These are phyloP conservation scores for Aspergillus sp. DNA, from an alignment of 2,329 filamentous ascomycete genomes.

Conservation along the genomic window DNA sequence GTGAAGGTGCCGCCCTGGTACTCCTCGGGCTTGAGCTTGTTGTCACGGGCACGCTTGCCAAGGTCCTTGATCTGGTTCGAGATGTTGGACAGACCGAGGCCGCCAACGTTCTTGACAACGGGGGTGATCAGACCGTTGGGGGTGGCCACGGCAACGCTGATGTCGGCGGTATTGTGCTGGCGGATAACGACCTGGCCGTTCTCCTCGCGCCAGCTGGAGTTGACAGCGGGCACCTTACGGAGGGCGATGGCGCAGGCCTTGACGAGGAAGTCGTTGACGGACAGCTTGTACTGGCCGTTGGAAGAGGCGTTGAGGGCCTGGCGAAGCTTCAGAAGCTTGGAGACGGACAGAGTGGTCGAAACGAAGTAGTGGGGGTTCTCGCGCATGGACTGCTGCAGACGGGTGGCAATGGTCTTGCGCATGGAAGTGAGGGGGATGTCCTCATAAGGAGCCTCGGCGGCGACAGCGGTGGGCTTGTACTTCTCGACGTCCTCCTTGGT, in stretches of 20 bases:
- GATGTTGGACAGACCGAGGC: slow-evolving; percentile 83
- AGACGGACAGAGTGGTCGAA: slow-evolving; percentile 83
- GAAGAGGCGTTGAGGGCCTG: slow-evolving; percentile 84
- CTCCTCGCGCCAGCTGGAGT: slow-evolving; percentile 85
- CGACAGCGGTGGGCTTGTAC: slow-evolving; percentile 58
- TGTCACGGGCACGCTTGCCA: slow-evolving; percentile 90
- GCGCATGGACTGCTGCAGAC: slow-evolving; percentile 83
- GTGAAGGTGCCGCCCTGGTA: slow-evolving; percentile 99
- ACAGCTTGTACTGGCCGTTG: slow-evolving; percentile 96
- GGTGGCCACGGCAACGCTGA: slow-evolving; percentile 93
- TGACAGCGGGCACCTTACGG: slow-evolving; percentile 91
- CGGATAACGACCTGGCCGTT: slow-evolving; percentile 78
- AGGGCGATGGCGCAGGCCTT: slow-evolving; percentile 89
- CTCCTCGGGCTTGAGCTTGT: slow-evolving; percentile 99
- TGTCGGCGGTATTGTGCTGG: slow-evolving; percentile 88
- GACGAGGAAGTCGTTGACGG: slow-evolving; percentile 99
- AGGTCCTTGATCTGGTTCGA: slow-evolving; percentile 91
- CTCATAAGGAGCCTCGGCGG: slow-evolving; percentile 69
- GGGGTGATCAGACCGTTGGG: slow-evolving; percentile 94
- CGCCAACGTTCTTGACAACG: slow-evolving; percentile 87
- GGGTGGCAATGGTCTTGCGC: slow-evolving; percentile 96
- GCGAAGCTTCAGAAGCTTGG: slow-evolving; percentile 94
- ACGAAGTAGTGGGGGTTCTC: slow-evolving; percentile 99
- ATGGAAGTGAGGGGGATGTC: slow-evolving; percentile 85
- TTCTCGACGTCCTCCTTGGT: slow-evolving; percentile 94